Evolutionary conservation across 1,284 basidiomycete species (phyloP), one percentile per base, ranked within the genome.

Genomic region (Coniferiporia weirii): DNA sequence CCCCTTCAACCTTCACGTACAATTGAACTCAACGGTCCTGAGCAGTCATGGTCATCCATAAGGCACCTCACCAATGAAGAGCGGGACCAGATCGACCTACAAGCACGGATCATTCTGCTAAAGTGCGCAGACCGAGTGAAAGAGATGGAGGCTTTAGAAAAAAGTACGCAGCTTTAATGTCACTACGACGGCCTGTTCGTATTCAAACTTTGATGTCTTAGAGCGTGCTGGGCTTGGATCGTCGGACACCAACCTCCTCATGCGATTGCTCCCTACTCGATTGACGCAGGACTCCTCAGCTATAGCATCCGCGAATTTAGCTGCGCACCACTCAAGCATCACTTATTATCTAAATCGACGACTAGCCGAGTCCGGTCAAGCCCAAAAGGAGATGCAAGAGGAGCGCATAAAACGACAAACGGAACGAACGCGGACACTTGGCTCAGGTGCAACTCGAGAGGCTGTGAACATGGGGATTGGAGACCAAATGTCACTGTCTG

Each of bases 41-140:
- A 81, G 56, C 76, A 79, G 58, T 75, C 78, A 32, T 92, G 87
- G 87, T 72, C 81, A 12, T 82, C 82, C 58, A 78, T 93, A 49
- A 83, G 83, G 61, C 77, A 87, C 68, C 79, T 96, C 13, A 85
- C 83, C 22, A 93, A 95, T 66, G 84, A 89, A 62, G 92, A 96
- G 70, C 78, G 93, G 55, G 93, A 95, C 73, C 90, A 95, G 71
- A 89, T 96, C 61, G 94, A 96, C 75, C 76, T 93, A 63, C 91
- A 95, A 70, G 87, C 92, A 32, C 85, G 89, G 62, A 79, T 92
- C 60, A 87, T 94, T 54, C 76, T 96, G 59, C 83, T 84, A 55
- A 84, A 86, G 58, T 94, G 91, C 70, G 83, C 93, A 15, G 88
- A 94, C 63, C 79, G 90, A 62, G 88, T 96, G 20, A 87, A 85